Conservation (phyloP, 164 flowering plant species). For the Buxus sempervirens region DNA sequence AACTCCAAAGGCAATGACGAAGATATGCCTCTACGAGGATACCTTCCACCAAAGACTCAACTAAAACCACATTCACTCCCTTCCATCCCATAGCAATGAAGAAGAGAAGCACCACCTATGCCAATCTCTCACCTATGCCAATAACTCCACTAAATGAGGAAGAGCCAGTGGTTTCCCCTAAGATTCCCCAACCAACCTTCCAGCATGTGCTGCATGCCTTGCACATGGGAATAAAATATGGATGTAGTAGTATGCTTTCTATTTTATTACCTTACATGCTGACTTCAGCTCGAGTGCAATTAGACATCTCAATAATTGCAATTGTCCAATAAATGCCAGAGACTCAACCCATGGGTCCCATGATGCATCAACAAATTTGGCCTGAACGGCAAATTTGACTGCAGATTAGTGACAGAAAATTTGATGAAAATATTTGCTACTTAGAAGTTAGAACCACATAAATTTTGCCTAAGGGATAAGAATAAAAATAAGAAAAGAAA, state of each 20-base stretch:
- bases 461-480: neutral
- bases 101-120: too few relatives aligned
- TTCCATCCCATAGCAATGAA: too few relatives aligned
- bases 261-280: conserved; percentile 26
- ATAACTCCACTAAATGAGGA: too few relatives aligned
- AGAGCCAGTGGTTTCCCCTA: too few relatives aligned
- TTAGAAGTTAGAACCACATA: neutral
- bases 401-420: neutral
- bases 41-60: too few relatives aligned
- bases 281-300: conserved; percentile 22
- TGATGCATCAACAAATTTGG: conserved; percentile 12
- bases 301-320: conserved; percentile 24
- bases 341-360: conserved; percentile 28
- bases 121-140: too few relatives aligned
- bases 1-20: too few relatives aligned
- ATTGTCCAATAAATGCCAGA: conserved; percentile 30
- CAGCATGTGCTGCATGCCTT: neutral
- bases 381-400: conserved; percentile 16
- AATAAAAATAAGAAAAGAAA: neutral
- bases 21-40: too few relatives aligned
- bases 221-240: neutral
- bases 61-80: too few relatives aligned
- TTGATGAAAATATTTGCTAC: neutral
- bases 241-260: neutral
- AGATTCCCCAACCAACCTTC: neutral